These are phyloP conservation scores for Cladophialophora exuberans DNA, from an alignment of 2,329 filamentous ascomycete species.

Conservation along the genomic window DNA sequence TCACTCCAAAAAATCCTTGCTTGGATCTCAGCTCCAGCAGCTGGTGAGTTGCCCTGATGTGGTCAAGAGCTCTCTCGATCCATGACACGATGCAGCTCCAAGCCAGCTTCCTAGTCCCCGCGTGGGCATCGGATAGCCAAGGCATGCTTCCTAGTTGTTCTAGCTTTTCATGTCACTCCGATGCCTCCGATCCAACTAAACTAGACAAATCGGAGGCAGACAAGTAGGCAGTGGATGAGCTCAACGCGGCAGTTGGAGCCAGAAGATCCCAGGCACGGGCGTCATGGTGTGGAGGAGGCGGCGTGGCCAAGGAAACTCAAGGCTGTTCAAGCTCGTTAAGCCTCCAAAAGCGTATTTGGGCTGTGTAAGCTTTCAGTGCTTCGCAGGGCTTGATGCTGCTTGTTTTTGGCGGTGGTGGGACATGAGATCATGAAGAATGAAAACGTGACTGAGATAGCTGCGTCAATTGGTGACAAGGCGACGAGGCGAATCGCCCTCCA, in stretches of 20 bases:
- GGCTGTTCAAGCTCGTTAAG: constrained; percentile 4
- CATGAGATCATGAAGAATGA: not conserved
- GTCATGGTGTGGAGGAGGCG: not conserved
- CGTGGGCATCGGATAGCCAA: no score
- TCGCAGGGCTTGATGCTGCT: not conserved
- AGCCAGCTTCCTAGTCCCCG: no score
- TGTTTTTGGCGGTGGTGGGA: not conserved
- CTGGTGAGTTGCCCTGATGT: not conserved
- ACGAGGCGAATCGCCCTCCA: no score
- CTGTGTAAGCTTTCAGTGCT: not conserved
- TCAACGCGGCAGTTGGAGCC: not conserved
- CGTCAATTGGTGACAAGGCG: not conserved
- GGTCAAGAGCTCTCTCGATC: not conserved
- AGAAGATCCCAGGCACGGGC: not conserved
- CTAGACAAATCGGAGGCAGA: not conserved
- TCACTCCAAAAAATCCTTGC: no score
- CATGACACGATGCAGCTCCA: no score
- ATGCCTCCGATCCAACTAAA: not conserved
- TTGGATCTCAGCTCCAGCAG: not conserved
- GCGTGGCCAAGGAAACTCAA: not conserved
- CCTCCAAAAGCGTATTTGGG: not conserved
- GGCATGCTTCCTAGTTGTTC: no score
- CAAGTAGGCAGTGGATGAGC: not conserved
- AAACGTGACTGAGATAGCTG: not conserved
- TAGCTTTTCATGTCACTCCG: not conserved